phyloP scores from a whole-genome alignment of 2,329 filamentous ascomycete species.

The Triangularia setosa region DNA sequence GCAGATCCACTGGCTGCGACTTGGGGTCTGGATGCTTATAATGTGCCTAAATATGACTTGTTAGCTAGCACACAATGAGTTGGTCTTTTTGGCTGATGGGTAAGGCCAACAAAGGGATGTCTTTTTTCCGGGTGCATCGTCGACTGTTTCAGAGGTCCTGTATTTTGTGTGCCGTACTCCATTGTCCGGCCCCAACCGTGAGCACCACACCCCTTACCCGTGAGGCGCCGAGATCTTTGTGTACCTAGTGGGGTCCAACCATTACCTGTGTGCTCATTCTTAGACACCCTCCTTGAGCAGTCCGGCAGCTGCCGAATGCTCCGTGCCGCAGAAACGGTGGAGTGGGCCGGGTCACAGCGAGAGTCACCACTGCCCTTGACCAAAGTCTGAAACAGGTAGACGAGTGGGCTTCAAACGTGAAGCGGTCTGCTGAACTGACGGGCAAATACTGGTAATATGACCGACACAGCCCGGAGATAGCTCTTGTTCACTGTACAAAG shows the following conservation, averaged over 20 bases:
- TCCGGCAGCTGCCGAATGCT: background rate
- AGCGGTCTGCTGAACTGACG: background rate
- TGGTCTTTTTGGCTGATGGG: background rate
- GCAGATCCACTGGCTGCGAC: background rate
- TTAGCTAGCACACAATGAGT: background rate
- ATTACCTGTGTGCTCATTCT: background rate
- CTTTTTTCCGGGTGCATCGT: background rate
- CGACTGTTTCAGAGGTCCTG: background rate
- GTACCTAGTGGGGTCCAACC: background rate
- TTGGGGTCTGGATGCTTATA: background rate
- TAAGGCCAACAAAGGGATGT: background rate
- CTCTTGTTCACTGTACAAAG: background rate
- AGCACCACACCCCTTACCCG: background rate
- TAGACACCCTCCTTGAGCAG: background rate
- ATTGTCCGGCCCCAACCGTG: background rate
- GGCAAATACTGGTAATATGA: background rate
- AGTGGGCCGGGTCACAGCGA: background rate
- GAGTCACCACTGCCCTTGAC: background rate
- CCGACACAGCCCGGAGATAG: background rate
- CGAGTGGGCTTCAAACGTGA: conserved; percentile 10
- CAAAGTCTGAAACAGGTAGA: conserved; percentile 14
- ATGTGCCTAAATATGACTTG: background rate
- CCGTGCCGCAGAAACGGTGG: conserved; percentile 15
- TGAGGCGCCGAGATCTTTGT: background rate
- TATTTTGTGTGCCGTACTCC: background rate